Base-by-base conservation (phyloP, 495 filamentous ascomycete genomes). In the Platismatia glauca region DNA sequence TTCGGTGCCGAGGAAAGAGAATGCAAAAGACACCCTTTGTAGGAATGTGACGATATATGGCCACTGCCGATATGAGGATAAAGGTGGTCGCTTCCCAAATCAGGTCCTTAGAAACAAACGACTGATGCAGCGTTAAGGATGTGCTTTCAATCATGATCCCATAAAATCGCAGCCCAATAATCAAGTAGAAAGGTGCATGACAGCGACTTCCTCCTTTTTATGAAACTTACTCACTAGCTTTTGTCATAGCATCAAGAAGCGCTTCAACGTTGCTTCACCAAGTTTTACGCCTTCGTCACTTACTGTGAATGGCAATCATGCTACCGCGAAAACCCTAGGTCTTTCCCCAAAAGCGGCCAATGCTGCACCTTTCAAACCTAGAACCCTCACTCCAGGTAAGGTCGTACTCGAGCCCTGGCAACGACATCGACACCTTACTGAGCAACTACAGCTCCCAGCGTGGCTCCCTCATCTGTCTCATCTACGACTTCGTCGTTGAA, bases 21-120 rank as follows among this genome's bases (percentile, higher is more conserved):
- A 83, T 69, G 77, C 87, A 60, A 95, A 92, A 74, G 91, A 93
- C 67, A 96, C 89, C 0, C 79, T 94, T 33, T 97, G 93, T 76
- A 86, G 92, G 66, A 96, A 97, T 73, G 86, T 97, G 16, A 83
- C 90, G 43, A 96, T 97, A 63, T 96, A 96, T 73, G 93, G 93
- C 35, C 86, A 91, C 72, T 97, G 93, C 73, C 87, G 89, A 57
- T 96, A 89, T 74, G 88, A 94, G 75, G 89, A 94, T 69, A 88
- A 91, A 77, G 89, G 81, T 83, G 71, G 66, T 34, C 62, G 58
- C 31, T 56, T 57, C 43, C 48, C 55, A 31, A 53, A 33, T 33
- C 31, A 52, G 34, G 48, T 11, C 39, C n/a, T 27, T 58, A 43
- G 33, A 61, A 64, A 59, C 34, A 53, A 43, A 59, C 64, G 62